Conservation (phyloP, 306 rosid species). For the Quillaja saponaria region DNA sequence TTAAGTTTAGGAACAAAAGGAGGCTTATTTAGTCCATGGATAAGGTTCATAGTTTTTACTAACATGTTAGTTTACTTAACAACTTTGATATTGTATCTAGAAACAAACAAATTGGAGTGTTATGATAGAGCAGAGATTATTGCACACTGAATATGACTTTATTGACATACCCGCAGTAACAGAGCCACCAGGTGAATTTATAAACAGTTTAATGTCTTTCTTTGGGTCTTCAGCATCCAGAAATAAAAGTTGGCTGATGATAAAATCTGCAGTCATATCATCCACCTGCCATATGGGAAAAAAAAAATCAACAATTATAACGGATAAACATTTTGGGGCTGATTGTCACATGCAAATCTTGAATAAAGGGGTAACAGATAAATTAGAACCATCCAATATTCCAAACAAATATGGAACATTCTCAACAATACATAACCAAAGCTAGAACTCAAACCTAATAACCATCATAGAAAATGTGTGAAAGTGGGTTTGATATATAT, state of each 20-base stretch:
- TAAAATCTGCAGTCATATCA: slow-evolving; percentile 84
- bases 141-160: slow-evolving; percentile 3
- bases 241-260: slow-evolving; percentile 83
- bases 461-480: no score
- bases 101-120: not conserved
- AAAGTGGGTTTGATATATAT: not conserved
- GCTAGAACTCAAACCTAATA: no score
- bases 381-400: slow-evolving; percentile 26
- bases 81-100: not conserved
- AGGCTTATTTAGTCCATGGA: not conserved
- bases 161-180: slow-evolving; percentile 76
- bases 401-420: no score
- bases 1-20: no score
- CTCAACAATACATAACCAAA: no score
- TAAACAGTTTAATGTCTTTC: slow-evolving; percentile 80
- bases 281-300: slow-evolving; percentile 60
- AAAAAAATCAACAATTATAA: no score
- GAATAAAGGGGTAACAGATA: no score
- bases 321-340: no score
- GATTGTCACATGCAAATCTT: no score
- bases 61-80: not conserved
- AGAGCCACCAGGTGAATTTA: slow-evolving; percentile 97
- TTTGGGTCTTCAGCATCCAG: slow-evolving; percentile 87
- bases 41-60: not conserved
- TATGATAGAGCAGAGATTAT: not conserved